These are phyloP conservation scores for Penicillium malachiteum DNA, from an alignment of 495 filamentous ascomycete genomes.

Conservation along the genomic window DNA sequence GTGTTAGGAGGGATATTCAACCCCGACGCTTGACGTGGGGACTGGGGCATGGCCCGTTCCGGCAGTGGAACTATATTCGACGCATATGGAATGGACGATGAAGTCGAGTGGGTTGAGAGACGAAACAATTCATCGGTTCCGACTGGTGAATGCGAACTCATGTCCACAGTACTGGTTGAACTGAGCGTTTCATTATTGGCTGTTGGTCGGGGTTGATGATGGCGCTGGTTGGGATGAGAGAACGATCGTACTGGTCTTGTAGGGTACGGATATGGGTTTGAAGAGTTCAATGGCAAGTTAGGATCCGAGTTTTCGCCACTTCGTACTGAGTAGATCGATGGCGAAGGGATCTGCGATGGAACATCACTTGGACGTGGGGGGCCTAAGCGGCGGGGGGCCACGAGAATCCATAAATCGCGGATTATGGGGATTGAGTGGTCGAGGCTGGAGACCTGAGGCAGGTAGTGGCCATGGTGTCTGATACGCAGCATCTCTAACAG, in stretches of 20 bases:
- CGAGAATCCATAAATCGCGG: slow-evolving; percentile 46
- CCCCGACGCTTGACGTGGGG: slow-evolving; percentile 5
- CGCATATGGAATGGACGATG: slow-evolving; percentile 50
- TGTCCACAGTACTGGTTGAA: slow-evolving; percentile 22
- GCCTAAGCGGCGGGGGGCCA: slow-evolving; percentile 64
- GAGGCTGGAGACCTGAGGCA: slow-evolving; percentile 32
- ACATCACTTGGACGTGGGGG: slow-evolving; percentile 55
- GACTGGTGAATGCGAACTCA: slow-evolving; percentile 29
- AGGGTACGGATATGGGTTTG: slow-evolving; percentile 32
- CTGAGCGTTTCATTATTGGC: slow-evolving; percentile 38
- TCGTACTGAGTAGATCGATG: slow-evolving; percentile 46
- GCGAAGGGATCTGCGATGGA: slow-evolving; percentile 30
- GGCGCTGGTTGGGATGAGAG: slow-evolving; percentile 43
- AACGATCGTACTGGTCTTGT: slow-evolving; percentile 50
- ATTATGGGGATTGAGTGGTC: slow-evolving; percentile 33
- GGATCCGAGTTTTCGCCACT: slow-evolving; percentile 53
- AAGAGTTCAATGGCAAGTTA: slow-evolving; percentile 32
- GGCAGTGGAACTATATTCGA: slow-evolving; percentile 6
- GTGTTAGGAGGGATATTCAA: slow-evolving; percentile 21
- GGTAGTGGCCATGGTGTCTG: slow-evolving; percentile 43
- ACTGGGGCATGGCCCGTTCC: slow-evolving; percentile 16
- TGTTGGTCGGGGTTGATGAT: slow-evolving; percentile 23
- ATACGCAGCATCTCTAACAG: neutral
- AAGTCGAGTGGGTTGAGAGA: slow-evolving; percentile 35
- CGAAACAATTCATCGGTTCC: slow-evolving; percentile 35